These are phyloP conservation scores for Ophiostoma populinum DNA, from an alignment of 2,329 filamentous ascomycete genomes.

Conservation along the genomic window DNA sequence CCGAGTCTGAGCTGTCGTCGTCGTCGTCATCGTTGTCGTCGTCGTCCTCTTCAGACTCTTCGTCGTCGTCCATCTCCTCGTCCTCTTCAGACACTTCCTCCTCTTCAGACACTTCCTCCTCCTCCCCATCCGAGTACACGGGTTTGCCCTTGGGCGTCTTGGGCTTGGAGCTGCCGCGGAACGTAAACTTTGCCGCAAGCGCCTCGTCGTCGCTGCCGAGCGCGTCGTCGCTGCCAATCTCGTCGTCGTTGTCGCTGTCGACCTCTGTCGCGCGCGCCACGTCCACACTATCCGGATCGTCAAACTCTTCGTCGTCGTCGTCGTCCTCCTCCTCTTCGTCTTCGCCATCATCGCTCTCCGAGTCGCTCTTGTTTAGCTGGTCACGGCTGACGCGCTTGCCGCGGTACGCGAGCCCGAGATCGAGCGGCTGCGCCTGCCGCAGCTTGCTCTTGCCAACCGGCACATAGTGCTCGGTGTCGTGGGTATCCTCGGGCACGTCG, in stretches of 20 bases:
- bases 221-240: constrained; percentile 50
- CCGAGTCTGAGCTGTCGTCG: constrained; percentile 17
- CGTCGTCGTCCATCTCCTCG: constrained; percentile 27
- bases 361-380: constrained; percentile 39
- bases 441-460: constrained; percentile 71
- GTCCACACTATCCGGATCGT: constrained; percentile 38
- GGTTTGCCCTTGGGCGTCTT: constrained; percentile 19
- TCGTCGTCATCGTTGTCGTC: constrained; percentile 15
- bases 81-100: constrained; percentile 20
- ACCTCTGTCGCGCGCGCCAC: constrained; percentile 31
- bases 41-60: constrained; percentile 24
- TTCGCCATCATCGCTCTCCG: constrained; percentile 34
- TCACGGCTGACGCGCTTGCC: constrained; percentile 59
- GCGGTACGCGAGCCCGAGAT: constrained; percentile 64
- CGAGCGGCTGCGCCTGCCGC: constrained; percentile 49
- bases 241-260: constrained; percentile 38
- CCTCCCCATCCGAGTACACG: constrained; percentile 17
- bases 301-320: constrained; percentile 23
- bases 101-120: constrained; percentile 16
- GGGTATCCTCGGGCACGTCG: constrained; percentile 31
- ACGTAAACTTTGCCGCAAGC: constrained; percentile 56
- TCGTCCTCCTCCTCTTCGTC: constrained; percentile 29
- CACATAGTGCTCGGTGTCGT: constrained; percentile 77
- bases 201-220: constrained; percentile 77
- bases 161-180: constrained; percentile 39